These are phyloP conservation scores for Rutstroemia sp. DNA, from an alignment of 2,329 filamentous ascomycete species.

Conservation along the genomic window DNA sequence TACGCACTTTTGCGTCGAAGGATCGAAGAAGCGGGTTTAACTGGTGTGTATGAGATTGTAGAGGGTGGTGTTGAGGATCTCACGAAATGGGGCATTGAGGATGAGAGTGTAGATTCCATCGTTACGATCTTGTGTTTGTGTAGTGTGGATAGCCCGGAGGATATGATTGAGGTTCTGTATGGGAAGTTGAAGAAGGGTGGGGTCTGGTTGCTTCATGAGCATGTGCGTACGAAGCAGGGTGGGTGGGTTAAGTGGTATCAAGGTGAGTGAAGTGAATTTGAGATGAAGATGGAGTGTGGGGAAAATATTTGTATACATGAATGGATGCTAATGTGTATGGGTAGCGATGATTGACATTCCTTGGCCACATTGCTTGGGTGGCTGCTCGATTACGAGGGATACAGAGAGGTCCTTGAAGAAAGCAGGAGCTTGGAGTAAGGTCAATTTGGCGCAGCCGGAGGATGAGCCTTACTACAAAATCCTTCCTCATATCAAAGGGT, in stretches of 20 bases:
- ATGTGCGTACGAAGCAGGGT: slow-evolving; percentile 20
- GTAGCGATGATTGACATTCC: slow-evolving; percentile 18
- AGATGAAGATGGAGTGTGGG: not conserved
- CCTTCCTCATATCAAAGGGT: slow-evolving; percentile 23
- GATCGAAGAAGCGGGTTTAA: slow-evolving; percentile 44
- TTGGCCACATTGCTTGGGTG: slow-evolving; percentile 25
- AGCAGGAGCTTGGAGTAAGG: slow-evolving; percentile 22
- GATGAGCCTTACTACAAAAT: slow-evolving; percentile 20
- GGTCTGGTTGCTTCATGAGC: slow-evolving; percentile 26
- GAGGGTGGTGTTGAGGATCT: slow-evolving; percentile 56
- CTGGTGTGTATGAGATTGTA: slow-evolving; percentile 52
- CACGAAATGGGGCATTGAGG: slow-evolving; percentile 34
- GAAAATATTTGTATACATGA: no score
- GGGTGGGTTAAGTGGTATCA: slow-evolving; percentile 20
- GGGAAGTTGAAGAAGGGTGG: slow-evolving; percentile 23
- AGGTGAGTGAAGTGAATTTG: slow-evolving; percentile 16
- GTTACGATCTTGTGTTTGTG: slow-evolving; percentile 27
- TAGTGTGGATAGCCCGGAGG: slow-evolving; percentile 17
- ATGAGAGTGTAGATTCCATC: slow-evolving; percentile 30
- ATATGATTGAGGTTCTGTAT: slow-evolving; percentile 23
- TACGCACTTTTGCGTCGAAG: slow-evolving; percentile 40
- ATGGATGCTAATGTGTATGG: slow-evolving; percentile 5
- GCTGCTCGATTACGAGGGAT: slow-evolving; percentile 25
- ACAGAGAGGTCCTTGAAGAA: slow-evolving; percentile 20
- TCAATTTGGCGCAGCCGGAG: slow-evolving; percentile 21